Evolutionary conservation across 225 moss, liverwort and hornwort genomes (phyloP), one percentile per base, ranked within the genome.

Genomic region (Pleurozium schreberi): DNA sequence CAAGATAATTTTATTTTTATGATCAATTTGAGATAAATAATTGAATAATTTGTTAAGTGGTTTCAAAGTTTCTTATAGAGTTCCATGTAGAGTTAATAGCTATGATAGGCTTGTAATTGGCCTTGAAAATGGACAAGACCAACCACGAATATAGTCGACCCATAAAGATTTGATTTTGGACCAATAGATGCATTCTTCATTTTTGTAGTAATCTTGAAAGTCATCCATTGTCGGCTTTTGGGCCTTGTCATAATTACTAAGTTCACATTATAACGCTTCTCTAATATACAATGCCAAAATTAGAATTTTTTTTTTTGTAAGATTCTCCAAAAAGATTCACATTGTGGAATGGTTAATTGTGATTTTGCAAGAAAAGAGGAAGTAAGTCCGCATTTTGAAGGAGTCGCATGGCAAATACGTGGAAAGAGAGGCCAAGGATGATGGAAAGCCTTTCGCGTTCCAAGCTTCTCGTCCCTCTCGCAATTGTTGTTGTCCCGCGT

Each of bases 91-190:
- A 36, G 0, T 8, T 34, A 22, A 36, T 52, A 33, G 3, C 4
- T 12, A 0, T 49, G 2, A 47, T 0, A 9, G 0, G 3, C 14
- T 76, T 76, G 2, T 36, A 14, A 77, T 22, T 6, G 14, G 0
- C 25, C 15, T 38, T 4, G 3, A 6, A 12, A 14, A 55, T n/a
- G 3, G 7, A 27, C 0, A 0, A 40, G 7, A n/a, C 5, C 0
- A 0, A 60, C 43, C 8, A 42, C 5, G 0, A 4, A 28, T 5
- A 80, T 30, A 42, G 13, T 42, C 5, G 60, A 3, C 6, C 0
- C 8, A 8, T 12, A 80, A 30, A 13, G 13, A 59, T 42, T 9
- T 42, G 12, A 8, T 43, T 80, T 42, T 19, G 6, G 5, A 26
- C 19, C 20, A 13, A 59, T 25, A 38, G 9, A n/a, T 55, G 16